Percentiles rank a stretch among this genome's conserved stretches.
Conservation (phyloP, 148 eudicot genomes). For the Rhododendron simsii region DNA sequence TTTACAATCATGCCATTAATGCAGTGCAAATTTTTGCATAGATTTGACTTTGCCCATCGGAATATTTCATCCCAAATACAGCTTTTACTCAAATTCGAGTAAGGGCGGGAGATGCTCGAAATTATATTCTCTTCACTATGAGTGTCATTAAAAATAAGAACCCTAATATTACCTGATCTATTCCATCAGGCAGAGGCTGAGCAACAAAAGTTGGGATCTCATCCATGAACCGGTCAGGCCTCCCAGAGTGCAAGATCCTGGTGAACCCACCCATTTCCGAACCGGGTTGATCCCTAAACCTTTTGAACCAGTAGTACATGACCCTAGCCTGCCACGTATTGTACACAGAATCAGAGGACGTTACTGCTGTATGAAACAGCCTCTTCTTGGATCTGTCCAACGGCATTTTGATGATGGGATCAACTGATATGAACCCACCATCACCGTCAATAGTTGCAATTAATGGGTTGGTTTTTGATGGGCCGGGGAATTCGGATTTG, state of each 20-base stretch:
- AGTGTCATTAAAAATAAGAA: background rate
- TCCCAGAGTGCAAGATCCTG: conserved; percentile 84
- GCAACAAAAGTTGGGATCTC: conserved; percentile 99
- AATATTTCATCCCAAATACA: background rate
- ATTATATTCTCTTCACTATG: background rate
- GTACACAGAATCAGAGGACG: conserved; percentile 85
- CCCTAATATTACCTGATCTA: conserved; percentile 56
- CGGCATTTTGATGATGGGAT: conserved; percentile 76
- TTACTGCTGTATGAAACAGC: conserved; percentile 88
- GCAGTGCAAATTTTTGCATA: background rate
- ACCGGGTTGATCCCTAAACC: conserved; percentile 34
- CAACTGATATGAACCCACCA: conserved; percentile 19
- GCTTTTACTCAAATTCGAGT: background rate
- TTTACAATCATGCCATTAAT: background rate
- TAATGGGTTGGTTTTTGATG: conserved; percentile 23
- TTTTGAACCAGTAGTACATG: conserved; percentile 95
- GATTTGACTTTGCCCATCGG: background rate
- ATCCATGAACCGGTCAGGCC: conserved; percentile 65
- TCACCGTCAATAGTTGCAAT: background rate
- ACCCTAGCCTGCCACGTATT: conserved; percentile 94
- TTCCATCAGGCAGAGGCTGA: conserved; percentile 76
- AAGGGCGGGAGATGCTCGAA: background rate
- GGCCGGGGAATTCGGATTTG: conserved; percentile 70
- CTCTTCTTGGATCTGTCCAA: conserved; percentile 39
- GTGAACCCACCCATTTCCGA: conserved; percentile 99